Evolutionary conservation across 306 rosid genomes (phyloP), one percentile per base, ranked within the genome.

Genomic region (Ziziphus jujuba): DNA sequence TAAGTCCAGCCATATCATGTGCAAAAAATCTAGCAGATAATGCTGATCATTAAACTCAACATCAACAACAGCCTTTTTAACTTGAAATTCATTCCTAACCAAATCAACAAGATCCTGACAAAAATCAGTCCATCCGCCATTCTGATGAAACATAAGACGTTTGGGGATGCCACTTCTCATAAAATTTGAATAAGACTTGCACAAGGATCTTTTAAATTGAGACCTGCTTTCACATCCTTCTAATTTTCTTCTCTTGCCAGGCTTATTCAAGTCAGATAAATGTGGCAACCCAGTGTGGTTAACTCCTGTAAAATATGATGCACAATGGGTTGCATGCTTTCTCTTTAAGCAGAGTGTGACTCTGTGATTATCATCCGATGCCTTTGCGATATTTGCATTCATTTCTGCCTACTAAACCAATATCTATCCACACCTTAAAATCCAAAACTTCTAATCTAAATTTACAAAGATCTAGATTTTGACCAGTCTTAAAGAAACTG

Each of bases 1-100:
- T 79, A 90, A 64, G 83, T 93, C 85, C 86, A 93, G 60, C 49
- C 71, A 84, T 34, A 73, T 80, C 98, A 93, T 87, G 66, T 86
- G 97, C 78, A 93, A 66, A 75, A 93, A 93, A 72, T 93, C 91
- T 9, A 93, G 84, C 75, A 90, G 70, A 69, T 81, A 78, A 65
- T 47, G 77, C 68, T 60, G 60, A 63, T 82, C 91, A 77, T 84
- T 79, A 23, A 79, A 81, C 77, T 85, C 84, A 31, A 93, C 76
- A 74, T 90, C 93, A 59, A 84, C 56, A 23, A 82, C 40, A 66
- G 84, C 84, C 81, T 86, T 93, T 86, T 84, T 93, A 1, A 56
- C 75, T 59, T 80, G 81, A 52, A 90, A 75, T 61, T 84, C 95
- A 47, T 80, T 83, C 78, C 65, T 79, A 48, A 87, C 86, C 82